A percentile compares a stretch with the other conserved stretches of the same genome.
Conservation (phyloP, 441 rosid species). For the Adansonia grandidieri region DNA sequence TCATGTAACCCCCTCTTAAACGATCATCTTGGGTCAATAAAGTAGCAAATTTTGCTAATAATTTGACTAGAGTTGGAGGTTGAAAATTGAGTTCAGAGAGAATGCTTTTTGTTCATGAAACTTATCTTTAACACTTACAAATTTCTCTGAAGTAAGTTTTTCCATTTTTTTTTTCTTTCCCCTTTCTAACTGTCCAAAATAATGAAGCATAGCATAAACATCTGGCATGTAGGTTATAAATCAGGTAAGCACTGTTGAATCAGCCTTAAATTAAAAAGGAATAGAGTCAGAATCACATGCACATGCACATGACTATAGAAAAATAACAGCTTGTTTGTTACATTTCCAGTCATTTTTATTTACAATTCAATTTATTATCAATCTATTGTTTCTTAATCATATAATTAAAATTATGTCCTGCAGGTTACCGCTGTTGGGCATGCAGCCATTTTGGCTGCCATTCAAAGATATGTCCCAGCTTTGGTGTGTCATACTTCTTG, state of each 20-base stretch:
- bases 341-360: neutral
- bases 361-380: conserved; percentile 14
- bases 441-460: conserved; percentile 96
- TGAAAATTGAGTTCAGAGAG: conserved; percentile 12
- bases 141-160: neutral
- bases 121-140: neutral
- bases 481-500: conserved; percentile 54
- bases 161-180: neutral
- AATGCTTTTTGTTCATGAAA: neutral
- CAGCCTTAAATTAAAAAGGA: neutral
- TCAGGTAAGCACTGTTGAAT: neutral
- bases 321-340: neutral
- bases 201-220: neutral
- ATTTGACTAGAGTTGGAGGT: neutral
- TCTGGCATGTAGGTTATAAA: neutral
- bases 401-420: conserved; percentile 23
- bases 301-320: neutral
- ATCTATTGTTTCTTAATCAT: conserved; percentile 18
- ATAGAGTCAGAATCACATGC: neutral
- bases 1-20: neutral
- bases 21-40: conserved; percentile 1
- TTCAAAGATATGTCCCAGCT: conserved; percentile 90
- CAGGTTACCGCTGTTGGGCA: conserved; percentile 99
- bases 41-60: conserved; percentile 9
- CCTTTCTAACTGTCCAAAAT: neutral